These are phyloP conservation scores for Dothistroma septosporum DNA, from an alignment of 2,329 filamentous ascomycete species.

Conservation along the genomic window DNA sequence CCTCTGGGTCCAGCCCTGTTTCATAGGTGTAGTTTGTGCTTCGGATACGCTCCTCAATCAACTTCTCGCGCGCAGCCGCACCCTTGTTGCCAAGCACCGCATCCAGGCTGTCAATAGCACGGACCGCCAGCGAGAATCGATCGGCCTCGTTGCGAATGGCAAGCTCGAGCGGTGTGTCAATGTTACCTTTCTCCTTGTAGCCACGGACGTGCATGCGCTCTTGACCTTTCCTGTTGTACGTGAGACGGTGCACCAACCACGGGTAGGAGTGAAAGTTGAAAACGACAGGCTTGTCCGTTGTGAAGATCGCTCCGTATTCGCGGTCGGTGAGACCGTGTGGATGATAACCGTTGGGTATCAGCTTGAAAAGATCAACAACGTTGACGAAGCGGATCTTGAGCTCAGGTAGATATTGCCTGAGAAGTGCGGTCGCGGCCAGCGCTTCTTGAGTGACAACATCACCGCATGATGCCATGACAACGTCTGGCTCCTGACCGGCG, in stretches of 20 bases:
- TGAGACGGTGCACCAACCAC: slow-evolving; percentile 72
- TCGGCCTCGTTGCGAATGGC: slow-evolving; percentile 75
- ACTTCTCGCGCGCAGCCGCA: slow-evolving; percentile 57
- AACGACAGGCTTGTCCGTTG: slow-evolving; percentile 65
- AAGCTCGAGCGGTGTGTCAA: slow-evolving; percentile 74
- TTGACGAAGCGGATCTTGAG: slow-evolving; percentile 77
- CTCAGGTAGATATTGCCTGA: slow-evolving; percentile 66
- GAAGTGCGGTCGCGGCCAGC: slow-evolving; percentile 67
- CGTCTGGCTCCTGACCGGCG: slow-evolving; percentile 61
- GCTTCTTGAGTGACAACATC: slow-evolving; percentile 72
- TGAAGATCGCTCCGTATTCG: slow-evolving; percentile 69
- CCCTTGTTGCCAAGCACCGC: slow-evolving; percentile 60
- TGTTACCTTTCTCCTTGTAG: slow-evolving; percentile 80
- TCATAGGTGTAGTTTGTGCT: slow-evolving; percentile 64
- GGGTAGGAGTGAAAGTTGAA: slow-evolving; percentile 86
- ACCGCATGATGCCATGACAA: slow-evolving; percentile 73
- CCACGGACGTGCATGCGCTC: slow-evolving; percentile 69
- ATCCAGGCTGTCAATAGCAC: slow-evolving; percentile 66
- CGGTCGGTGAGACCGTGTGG: slow-evolving; percentile 65
- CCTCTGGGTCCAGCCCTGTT: slow-evolving; percentile 64
- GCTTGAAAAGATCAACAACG: slow-evolving; percentile 74
- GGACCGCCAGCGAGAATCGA: slow-evolving; percentile 71
- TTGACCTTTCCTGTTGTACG: slow-evolving; percentile 68
- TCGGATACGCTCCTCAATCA: slow-evolving; percentile 61
- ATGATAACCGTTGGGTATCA: slow-evolving; percentile 66